Base-by-base conservation (phyloP, 2,329 filamentous ascomycete genomes). In the Fusarium sp. region DNA sequence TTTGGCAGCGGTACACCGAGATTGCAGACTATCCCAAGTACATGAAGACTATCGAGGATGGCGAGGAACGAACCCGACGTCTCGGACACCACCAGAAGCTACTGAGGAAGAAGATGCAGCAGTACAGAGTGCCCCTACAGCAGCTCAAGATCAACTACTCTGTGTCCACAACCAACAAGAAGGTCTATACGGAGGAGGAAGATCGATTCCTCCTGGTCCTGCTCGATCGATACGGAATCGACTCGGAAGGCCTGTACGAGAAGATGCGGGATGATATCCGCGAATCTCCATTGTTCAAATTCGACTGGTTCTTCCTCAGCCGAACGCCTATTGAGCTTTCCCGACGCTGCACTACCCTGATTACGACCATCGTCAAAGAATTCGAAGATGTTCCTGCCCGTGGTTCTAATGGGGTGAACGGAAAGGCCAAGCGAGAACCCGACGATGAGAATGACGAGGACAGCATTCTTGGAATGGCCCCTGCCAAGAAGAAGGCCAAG, bases 101-200 rank as follows among this genome's bases (percentile, higher is more conserved):
- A 86, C 89, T 99, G 65, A 91, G 93, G 73, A 97, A 95, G 89
- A 99, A 99, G 90, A 94, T 99, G 89, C 90, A 92, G 78, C 94
- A 97, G 87, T 98, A 98, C 82, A 93, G 97, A n/a, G 96, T 98
- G 59, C 97, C 97, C 27, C 89, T 99, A 18, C 97, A 99, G 83
- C 97, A 99, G 84, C 91, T 99, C 79, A 98, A 98, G 87, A 95
- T 99, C 86, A 98, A 98, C 85, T 99, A 99, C 84, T 98, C 95
- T 0, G 97, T 99, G 31, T 98, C 95, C 8, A 99, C 97, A 3
- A 99, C 97, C 11, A 99, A 99, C 90, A 99, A 99, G 87, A 99
- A 99, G 86, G 95, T 99, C 1, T 99, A 99, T 82, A 98, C 95
- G 0, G 97, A 99, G 81, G 97, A 99, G 81, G 97, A 99, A 82